These are phyloP conservation scores for Beta vulgaris DNA, from an alignment of 148 eudicot genomes.

Conservation along the genomic window DNA sequence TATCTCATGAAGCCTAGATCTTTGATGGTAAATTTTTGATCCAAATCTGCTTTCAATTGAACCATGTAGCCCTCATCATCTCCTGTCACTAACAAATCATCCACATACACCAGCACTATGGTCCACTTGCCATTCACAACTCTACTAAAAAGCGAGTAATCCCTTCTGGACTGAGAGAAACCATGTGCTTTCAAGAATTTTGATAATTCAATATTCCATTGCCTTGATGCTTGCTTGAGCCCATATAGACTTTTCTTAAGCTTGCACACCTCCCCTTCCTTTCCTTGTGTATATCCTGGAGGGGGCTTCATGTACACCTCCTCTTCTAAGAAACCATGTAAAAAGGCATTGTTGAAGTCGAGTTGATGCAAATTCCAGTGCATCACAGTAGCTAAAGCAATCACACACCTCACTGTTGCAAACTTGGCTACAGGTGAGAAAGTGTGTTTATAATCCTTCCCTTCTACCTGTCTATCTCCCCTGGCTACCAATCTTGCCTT, in stretches of 20 bases:
- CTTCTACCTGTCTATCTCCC: not conserved
- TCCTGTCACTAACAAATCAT: not conserved
- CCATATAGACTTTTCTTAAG: constrained; percentile 1
- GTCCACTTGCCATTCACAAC: not conserved
- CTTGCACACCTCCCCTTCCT: not conserved
- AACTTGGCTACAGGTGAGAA: too few relatives aligned
- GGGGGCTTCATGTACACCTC: not conserved
- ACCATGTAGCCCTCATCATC: not conserved
- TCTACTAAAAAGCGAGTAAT: not conserved
- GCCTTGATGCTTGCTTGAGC: constrained; percentile 2
- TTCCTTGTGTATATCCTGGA: not conserved
- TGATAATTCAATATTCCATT: not conserved
- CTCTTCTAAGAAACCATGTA: not conserved
- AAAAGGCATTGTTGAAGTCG: not conserved
- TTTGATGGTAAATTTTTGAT: not conserved
- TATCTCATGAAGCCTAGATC: not conserved
- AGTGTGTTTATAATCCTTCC: too few relatives aligned
- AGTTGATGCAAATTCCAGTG: not conserved
- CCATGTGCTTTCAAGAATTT: not conserved
- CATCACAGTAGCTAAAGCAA: not conserved
- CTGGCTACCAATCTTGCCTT: not conserved
- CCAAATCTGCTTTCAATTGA: not conserved
- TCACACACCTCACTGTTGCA: too few relatives aligned
- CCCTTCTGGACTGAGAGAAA: not conserved
- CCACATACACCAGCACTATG: not conserved